Percentiles rank a stretch among this genome's conserved stretches.
Conservation (phyloP, 1,139 yeast genomes). For the Geotrichum australiense region DNA sequence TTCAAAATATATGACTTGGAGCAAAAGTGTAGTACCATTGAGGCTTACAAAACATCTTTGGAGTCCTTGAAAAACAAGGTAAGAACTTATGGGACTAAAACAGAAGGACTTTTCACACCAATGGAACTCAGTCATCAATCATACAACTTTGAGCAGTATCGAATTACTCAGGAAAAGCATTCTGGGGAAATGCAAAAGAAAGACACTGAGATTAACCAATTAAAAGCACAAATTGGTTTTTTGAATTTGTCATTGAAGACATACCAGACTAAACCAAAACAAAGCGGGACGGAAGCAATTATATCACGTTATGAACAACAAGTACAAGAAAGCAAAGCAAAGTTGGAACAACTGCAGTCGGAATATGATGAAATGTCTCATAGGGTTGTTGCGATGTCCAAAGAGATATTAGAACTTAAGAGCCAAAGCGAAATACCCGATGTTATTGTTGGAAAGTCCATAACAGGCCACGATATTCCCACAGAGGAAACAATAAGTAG, state of each 20-base stretch:
- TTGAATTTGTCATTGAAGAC: constrained; percentile 19
- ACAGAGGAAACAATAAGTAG: too few relatives aligned
- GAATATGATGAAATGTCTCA: constrained; percentile 1
- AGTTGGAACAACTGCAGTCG: neutral
- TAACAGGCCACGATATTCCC: too few relatives aligned
- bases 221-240: constrained; percentile 20
- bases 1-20: neutral
- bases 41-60: constrained; percentile 1
- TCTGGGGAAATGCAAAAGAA: constrained; percentile 2
- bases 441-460: too few relatives aligned
- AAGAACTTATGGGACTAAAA: neutral
- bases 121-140: constrained; percentile 8
- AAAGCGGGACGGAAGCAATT: too few relatives aligned
- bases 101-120: constrained; percentile 5
- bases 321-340: neutral
- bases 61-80: neutral
- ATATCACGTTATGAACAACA: too few relatives aligned
- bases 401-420: too few relatives aligned
- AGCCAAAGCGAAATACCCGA: too few relatives aligned
- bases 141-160: constrained; percentile 7
- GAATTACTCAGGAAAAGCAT: constrained; percentile 7
- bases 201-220: constrained; percentile 4
- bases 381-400: too few relatives aligned
- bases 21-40: neutral
- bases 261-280: constrained; percentile 17